Base-by-base conservation (phyloP, 306 rosid genomes). In the Vachellia pachyceras region DNA sequence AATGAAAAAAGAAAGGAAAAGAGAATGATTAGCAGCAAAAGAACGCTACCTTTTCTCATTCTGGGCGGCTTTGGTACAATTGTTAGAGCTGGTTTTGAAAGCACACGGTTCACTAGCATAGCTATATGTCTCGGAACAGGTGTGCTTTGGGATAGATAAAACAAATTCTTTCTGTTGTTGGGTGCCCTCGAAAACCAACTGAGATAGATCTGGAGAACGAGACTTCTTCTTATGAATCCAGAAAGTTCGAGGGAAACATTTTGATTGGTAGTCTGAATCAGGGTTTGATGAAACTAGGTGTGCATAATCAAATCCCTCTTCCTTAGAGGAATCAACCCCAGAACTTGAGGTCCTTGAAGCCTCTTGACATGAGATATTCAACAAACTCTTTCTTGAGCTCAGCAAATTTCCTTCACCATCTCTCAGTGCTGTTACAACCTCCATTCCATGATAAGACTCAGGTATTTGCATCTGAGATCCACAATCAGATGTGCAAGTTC, bases 381-480 rank as follows among this genome's bases (percentile, higher is more conserved):
- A 74, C 18, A 81, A 37, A 41, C 85, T 79, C 33, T 88, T 84
- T 79, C 84, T 82, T 68, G 97, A 86, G 84, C 95, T 81, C n/a
- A 87, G 88, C 64, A 84, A 45, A 76, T 91, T 91, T 76, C 91
- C 94, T 65, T 89, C 92, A 13, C 85, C 74, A 72, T 88, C 87
- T 85, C 97, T 89, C 82, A 84, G 79, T 22, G 89, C 85, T 14
- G 83, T 80, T 60, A 81, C 88, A 14, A 35, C 82, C 50, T 88
- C 91, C 84, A 42, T 77, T 82, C 64, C 80, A 68, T 60, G 78
- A 75, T 50, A 63, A 64, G 79, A 72, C 76, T 85, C 85, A 72
- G 79, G 80, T 22, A 82, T 90, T 37, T 88, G 87, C 84, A 67
- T 41, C 47, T 49, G 85, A 70, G 87, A 82, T 65, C 83, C 82